A percentile compares a stretch with the other conserved stretches of the same genome.
phyloP scores from a whole-genome alignment of 129 eudicot genomes.

The Logfia minima region DNA sequence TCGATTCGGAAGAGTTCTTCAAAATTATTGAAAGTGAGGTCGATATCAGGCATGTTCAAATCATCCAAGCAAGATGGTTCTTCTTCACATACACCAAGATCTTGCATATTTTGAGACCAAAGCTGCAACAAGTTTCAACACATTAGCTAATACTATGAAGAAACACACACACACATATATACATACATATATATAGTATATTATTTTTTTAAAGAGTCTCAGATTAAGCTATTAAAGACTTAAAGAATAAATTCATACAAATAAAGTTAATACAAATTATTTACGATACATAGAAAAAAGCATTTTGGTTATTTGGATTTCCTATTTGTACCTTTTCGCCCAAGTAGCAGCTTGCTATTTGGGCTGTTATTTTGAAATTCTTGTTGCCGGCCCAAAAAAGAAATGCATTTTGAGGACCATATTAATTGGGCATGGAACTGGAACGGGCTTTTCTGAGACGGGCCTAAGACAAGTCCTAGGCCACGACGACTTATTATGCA shows the following conservation, averaged over 20 bases:
- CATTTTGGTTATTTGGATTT: neutral
- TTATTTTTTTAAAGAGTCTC: neutral
- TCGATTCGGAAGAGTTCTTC: slow-evolving; percentile 74
- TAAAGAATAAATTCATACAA: too few relatives aligned
- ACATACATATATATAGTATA: too few relatives aligned
- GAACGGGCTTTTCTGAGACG: too few relatives aligned
- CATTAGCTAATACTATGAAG: neutral
- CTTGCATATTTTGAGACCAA: slow-evolving; percentile 92
- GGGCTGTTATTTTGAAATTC: neutral
- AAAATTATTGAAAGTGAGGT: slow-evolving; percentile 67
- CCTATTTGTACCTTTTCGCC: too few relatives aligned
- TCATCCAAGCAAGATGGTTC: slow-evolving; percentile 63
- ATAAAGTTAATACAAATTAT: neutral
- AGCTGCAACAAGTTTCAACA: slow-evolving; percentile 41
- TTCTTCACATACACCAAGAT: slow-evolving; percentile 86
- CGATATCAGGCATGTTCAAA: slow-evolving; percentile 71
- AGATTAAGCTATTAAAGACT: too few relatives aligned
- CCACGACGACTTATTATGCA: too few relatives aligned
- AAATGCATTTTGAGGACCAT: too few relatives aligned
- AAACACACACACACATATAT: too few relatives aligned
- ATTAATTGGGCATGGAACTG: neutral
- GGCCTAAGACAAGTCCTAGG: too few relatives aligned
- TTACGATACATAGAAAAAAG: neutral
- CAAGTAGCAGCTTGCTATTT: too few relatives aligned
- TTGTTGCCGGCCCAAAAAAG: neutral